Evolutionary conservation across 192 early-diverging fungal genomes (phyloP).

Genomic region (Podila epigama): DNA sequence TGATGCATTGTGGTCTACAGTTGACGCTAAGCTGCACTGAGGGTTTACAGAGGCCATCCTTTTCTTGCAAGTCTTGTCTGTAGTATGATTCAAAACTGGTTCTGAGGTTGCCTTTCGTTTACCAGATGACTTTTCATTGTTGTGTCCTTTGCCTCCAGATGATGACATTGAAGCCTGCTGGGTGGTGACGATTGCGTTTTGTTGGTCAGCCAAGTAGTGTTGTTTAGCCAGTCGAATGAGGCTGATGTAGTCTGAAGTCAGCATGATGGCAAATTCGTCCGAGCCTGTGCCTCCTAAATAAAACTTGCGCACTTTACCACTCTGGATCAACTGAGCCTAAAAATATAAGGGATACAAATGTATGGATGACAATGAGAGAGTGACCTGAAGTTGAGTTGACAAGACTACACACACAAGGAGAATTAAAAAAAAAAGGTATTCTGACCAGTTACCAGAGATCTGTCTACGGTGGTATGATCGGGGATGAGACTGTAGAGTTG

Average conservation of each 20-base stretch:
- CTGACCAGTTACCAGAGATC: constrained; percentile 57
- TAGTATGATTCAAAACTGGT: too few relatives aligned
- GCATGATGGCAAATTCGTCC: constrained; percentile 56
- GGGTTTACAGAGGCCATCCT: too few relatives aligned
- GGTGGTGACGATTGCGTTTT: not conserved
- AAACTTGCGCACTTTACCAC: constrained; percentile 47
- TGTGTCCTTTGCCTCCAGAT: not conserved
- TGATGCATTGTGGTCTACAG: too few relatives aligned
- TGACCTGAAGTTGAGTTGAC: too few relatives aligned
- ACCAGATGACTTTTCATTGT: too few relatives aligned
- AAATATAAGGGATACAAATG: not conserved
- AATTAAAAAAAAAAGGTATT: too few relatives aligned
- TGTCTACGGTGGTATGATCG: constrained; percentile 53
- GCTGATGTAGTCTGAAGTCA: constrained; percentile 39
- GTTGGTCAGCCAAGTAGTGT: constrained; percentile 29
- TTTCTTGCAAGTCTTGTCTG: too few relatives aligned
- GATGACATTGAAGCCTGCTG: not conserved
- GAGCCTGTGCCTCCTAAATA: constrained; percentile 51
- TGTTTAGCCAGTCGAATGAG: constrained; percentile 48
- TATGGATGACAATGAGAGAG: too few relatives aligned
- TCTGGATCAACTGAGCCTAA: constrained; percentile 46
- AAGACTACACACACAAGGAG: too few relatives aligned
- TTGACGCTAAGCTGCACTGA: too few relatives aligned
- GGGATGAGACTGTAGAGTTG: constrained; percentile 53
- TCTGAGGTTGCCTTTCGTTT: not conserved